These are phyloP conservation scores for Umbelopsis vinacea DNA, from an alignment of 192 early-diverging fungal species.

Conservation along the genomic window DNA sequence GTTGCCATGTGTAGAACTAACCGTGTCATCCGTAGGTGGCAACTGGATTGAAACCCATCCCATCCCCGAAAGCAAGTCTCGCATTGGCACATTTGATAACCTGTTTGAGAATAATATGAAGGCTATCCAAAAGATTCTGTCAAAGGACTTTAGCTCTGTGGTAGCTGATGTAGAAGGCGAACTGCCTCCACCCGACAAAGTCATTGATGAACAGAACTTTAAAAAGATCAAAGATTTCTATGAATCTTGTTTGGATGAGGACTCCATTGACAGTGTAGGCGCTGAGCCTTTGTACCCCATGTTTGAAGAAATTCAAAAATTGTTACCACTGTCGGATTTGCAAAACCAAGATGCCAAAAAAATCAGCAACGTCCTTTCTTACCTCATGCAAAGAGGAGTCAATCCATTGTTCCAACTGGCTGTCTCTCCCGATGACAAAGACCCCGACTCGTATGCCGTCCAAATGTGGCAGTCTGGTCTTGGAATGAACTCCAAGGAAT, in stretches of 20 bases:
- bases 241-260: conserved; percentile 61
- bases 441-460: conserved; percentile 60
- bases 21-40: conserved; percentile 43
- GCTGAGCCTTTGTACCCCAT: conserved; percentile 51
- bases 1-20: not conserved
- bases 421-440: conserved; percentile 57
- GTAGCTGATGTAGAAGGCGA: conserved; percentile 23
- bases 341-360: conserved; percentile 1
- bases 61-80: conserved; percentile 69
- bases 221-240: conserved; percentile 63
- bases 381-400: conserved; percentile 11
- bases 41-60: conserved; percentile 56
- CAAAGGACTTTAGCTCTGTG: conserved; percentile 40
- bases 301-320: conserved; percentile 40
- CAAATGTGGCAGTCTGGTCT: conserved; percentile 61
- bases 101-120: conserved; percentile 37
- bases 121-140: conserved; percentile 48
- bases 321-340: conserved; percentile 25
- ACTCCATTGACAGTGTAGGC: conserved; percentile 43
- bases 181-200: conserved; percentile 46
- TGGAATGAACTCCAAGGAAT: conserved; percentile 66
- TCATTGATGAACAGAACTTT: conserved; percentile 60
- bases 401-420: conserved; percentile 54
- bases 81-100: conserved; percentile 24
- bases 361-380: conserved; percentile 18